Conservation (phyloP, 169 alveolate genomes). For the Plasmodium ovale region DNA sequence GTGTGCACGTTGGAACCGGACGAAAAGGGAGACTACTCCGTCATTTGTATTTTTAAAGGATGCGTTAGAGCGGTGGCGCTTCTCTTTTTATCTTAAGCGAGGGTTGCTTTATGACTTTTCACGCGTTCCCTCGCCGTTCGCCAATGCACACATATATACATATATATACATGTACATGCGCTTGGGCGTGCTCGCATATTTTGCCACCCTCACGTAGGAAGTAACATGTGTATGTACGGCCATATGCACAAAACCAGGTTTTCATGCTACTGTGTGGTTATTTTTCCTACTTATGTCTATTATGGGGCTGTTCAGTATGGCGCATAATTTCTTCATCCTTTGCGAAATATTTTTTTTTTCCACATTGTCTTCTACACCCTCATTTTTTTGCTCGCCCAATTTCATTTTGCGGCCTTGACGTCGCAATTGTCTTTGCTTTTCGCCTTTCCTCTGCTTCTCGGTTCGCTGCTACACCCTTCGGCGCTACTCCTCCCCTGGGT, state of each 20-base stretch:
- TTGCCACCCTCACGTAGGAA: no score
- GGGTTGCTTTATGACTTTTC: no score
- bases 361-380: constrained; percentile 14
- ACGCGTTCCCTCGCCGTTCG: no score
- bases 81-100: no score
- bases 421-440: neutral
- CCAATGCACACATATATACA: neutral
- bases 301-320: constrained; percentile 55
- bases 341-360: constrained; percentile 63
- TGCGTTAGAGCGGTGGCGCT: no score
- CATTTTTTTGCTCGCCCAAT: constrained; percentile 34
- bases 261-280: neutral
- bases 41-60: no score
- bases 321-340: constrained; percentile 62
- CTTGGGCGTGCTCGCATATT: neutral
- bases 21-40: no score
- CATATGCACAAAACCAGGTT: neutral
- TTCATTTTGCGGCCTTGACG: constrained; percentile 76
- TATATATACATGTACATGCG: neutral
- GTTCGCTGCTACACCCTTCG: neutral
- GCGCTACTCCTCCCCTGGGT: neutral
- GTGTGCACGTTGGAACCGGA: no score
- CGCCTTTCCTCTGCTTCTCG: neutral
- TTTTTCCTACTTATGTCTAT: constrained; percentile 69
- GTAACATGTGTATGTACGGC: neutral